Base-by-base conservation (phyloP, 257 asterid genomes). In the Przewalskia tangutica region DNA sequence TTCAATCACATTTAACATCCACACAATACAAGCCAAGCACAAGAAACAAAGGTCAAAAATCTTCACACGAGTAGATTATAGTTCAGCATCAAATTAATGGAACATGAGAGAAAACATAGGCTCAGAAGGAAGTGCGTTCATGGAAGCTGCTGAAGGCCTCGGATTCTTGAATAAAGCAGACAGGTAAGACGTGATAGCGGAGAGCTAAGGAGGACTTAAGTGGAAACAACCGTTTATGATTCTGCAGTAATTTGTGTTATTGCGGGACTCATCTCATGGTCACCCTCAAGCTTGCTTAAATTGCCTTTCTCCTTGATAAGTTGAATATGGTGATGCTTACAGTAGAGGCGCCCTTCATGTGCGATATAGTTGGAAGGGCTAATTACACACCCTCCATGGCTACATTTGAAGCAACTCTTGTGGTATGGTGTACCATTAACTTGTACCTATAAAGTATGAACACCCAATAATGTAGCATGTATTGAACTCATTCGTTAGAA, bases 231-330 rank as follows among this genome's bases (percentile, higher is more conserved):
- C 13, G 27, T 50, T 81, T 78, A 83, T 82, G 83, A 82, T 80
- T 87, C 88, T 44, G 89, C 88, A 80, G 85, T 82, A 66, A 87
- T 84, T 80, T 62, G 85, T 48, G 82, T 40, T 83, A 60, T 40
- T 44, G 56, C 68, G 1, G 90, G 82, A 67, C 59, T 62, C 82
- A 85, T 90, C 64, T 89, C 87, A 14, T 90, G 87, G 50, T 89
- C 97, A 0, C 97, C 98, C 86, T 92, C 98, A 54, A 95, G 97
- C 90, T 95, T 97, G 92, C 98, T 95, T 79, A 94, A 88, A 92
- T 95, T 95, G 83, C 99, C 98, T 81, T 95, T 96, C 95, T 94
- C 98, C 92, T 91, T 96, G 88, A 96, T 96, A 46, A 96, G 98
- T 85, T 96, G 99, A 77, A 89, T 86, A 71, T 96, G 99, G 89